Conservation (phyloP, 768 basidiomycete genomes). For the Mrakia blollopis region DNA sequence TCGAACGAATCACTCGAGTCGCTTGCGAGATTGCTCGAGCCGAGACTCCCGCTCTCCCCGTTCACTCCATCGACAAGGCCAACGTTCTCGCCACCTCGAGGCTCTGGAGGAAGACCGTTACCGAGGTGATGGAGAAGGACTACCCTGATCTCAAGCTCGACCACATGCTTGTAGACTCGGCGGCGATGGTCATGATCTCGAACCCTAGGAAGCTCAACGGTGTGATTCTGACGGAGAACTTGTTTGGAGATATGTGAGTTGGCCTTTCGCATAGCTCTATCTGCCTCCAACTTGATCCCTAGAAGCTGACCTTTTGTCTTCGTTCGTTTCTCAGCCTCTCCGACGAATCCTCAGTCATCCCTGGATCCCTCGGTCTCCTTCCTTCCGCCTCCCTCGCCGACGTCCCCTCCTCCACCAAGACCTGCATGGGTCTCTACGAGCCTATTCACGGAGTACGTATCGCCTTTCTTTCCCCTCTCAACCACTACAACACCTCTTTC, state of each 20-base stretch:
- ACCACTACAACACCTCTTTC: too few relatives aligned
- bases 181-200: slow-evolving; percentile 89
- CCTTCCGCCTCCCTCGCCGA: slow-evolving; percentile 95
- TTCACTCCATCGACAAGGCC: slow-evolving; percentile 96
- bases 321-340: slow-evolving; percentile 60
- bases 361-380: slow-evolving; percentile 90
- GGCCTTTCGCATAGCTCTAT: too few relatives aligned
- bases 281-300: too few relatives aligned
- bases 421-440: slow-evolving; percentile 86
- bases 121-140: slow-evolving; percentile 73
- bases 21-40: slow-evolving; percentile 87
- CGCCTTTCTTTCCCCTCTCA: neutral
- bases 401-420: slow-evolving; percentile 62
- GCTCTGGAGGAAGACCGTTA: slow-evolving; percentile 89
- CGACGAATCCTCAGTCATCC: slow-evolving; percentile 94
- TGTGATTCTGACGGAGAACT: slow-evolving; percentile 87
- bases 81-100: slow-evolving; percentile 94
- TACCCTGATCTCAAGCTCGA: slow-evolving; percentile 82
- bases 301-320: neutral
- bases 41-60: slow-evolving; percentile 72
- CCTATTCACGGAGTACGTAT: slow-evolving; percentile 69
- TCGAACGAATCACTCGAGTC: slow-evolving; percentile 90
- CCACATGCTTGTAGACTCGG: slow-evolving; percentile 91
- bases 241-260: slow-evolving; percentile 94
- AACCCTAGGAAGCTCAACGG: slow-evolving; percentile 91